Base-by-base conservation (phyloP, 495 filamentous ascomycete species). In the Trichodelitschia bisporula region DNA sequence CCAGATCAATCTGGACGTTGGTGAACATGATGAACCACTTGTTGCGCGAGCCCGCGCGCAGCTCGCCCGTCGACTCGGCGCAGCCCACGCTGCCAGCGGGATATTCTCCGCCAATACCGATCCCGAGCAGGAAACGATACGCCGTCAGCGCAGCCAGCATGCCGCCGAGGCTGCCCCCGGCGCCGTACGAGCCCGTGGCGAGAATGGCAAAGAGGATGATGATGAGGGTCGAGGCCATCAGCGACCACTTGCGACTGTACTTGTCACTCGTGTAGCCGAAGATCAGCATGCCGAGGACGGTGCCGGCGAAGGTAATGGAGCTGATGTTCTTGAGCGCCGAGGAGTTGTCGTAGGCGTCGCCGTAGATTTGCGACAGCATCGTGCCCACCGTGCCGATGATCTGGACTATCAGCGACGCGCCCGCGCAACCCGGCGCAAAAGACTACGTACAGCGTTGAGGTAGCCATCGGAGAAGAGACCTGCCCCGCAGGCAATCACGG, bases 11-110 rank as follows among this genome's bases (percentile, higher is more conserved):
- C 55, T 76, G 70, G 19, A 76, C 62, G 52, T 91, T 91, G 26
- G 82, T 93, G 50, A 89, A 91, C 39, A 89, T 58, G 43, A 89
- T 79, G 49, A 91, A 93, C 77, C 77, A 90, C 14, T 69, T 62
- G 42, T 91, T 84, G 10, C 82, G 56, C 15, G 69, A 69, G n/a
- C 82, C 83, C 5, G 46, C 44, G 46, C 76, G 76, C 35, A 91
- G 53, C 45, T 90, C 77, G 12, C 77, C 77, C 0, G 71, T 79
- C 17, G 71, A 73, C 51, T 93, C 83, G 13, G 79, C 77, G 30
- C 67, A 72, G 0, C 72, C 73, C 3, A 91, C 83, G 31, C 68
- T 76, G 3, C 82, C 83, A 4, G 83, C 80, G 5, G 83, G 83
- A 45, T 91, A 91, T 46, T 93, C 82, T 33, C 82, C 77, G 15